Evolutionary conservation across 306 rosid species (phyloP), one percentile per base, ranked within the genome.

Genomic region (Cajanus cajan): DNA sequence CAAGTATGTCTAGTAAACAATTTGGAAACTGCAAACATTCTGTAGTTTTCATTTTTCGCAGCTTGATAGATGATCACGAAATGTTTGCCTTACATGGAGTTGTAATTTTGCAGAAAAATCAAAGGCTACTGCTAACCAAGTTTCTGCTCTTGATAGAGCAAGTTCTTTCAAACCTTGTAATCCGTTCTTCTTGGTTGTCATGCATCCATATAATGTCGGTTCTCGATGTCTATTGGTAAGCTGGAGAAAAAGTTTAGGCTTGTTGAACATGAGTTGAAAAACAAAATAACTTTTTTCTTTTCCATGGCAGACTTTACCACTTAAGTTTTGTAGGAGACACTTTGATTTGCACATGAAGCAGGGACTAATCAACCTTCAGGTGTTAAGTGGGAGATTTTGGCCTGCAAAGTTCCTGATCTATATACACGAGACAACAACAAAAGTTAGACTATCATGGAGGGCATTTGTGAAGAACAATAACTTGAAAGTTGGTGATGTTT

Each of bases 371-470:
- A 22, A 59, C n/a, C 67, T 59, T 48, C 55, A 48, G 21, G 40
- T 59, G 41, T 59, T 59, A 6, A 55, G 21, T 2, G 62, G 14
- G 15, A 55, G 7, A 55, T 2, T 55, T 18, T 81, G 85, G 82
- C 22, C 57, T 25, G 58, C 21, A 52, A 78, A 39, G 68, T 78
- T n/a, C 34, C 0, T 4, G 4, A 66, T 65, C 28, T 6, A 40
- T 55, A 16, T 8, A 28, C 0, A 0, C 19, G 0, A 8, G 4
- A n/a, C 2, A 9, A 5, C 1, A 37, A 0, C 1, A 24, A 66
- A 5, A 24, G 39, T 51, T 51, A 41, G 67, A 14, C 15, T 77
- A 31, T 19, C 63, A n/a, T 88, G 91, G 91, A 71, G 33, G 24
- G 6, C 5, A 18, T 88, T 90, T 83, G 36, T 2, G 1, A 36